Conservation (phyloP, 2,329 filamentous ascomycete species). For the Trichoderma simmonsii region DNA sequence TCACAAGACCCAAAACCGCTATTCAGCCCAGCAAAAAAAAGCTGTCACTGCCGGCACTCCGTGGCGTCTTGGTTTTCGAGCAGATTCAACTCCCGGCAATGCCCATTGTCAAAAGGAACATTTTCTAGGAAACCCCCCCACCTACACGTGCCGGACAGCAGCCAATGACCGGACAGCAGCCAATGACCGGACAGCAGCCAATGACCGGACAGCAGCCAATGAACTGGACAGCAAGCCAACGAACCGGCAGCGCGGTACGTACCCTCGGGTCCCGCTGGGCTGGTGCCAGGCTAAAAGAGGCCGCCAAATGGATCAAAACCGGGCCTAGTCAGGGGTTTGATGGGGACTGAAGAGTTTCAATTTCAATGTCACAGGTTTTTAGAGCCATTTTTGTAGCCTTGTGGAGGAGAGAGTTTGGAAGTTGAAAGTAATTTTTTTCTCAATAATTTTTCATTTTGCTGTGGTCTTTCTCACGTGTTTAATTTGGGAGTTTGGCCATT, state of each 20-base stretch:
- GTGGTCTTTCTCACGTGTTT: not conserved
- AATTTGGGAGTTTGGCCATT: not conserved
- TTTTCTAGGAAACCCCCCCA: not conserved
- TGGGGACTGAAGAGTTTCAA: conserved; percentile 10
- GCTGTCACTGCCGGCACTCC: not conserved
- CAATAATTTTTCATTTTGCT: not conserved
- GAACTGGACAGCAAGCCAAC: not conserved
- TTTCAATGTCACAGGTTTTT: not conserved
- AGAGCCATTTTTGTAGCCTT: not conserved
- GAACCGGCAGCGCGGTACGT: not conserved
- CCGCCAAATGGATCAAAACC: conserved; percentile 7
- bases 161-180: not conserved
- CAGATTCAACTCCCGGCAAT: not conserved
- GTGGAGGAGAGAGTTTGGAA: not conserved
- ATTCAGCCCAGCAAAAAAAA: not conserved
- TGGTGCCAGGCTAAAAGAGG: conserved; percentile 4
- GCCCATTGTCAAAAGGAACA: not conserved
- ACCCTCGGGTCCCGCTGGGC: not conserved
- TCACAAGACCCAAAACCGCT: not conserved
- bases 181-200: not conserved
- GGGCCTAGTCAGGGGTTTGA: conserved; percentile 16
- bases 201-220: not conserved
- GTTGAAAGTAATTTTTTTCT: not conserved
- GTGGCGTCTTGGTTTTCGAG: not conserved
- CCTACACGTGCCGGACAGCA: conserved; percentile 1